Conservation (phyloP, 2,329 filamentous ascomycete species). For the Beauveria sp. region DNA sequence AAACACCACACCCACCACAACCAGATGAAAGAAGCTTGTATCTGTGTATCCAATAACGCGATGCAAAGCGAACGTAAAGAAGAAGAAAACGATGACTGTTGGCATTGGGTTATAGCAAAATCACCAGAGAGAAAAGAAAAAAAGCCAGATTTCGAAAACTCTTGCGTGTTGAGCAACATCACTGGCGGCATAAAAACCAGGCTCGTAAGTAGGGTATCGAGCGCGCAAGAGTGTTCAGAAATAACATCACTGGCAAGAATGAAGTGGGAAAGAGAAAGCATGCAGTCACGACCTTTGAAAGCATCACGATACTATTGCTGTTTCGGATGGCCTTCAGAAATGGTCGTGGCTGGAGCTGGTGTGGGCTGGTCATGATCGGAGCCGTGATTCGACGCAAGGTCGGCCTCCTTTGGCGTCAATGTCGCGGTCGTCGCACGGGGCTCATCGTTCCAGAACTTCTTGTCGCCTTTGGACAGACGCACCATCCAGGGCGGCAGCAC, state of each 20-base stretch:
- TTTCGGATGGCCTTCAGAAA: background rate
- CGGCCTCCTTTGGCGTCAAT: constrained; percentile 7
- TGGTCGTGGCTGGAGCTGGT: background rate
- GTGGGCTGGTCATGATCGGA: constrained; percentile 5
- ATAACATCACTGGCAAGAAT: constrained; percentile 11
- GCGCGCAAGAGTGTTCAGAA: constrained; percentile 10
- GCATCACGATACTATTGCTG: background rate
- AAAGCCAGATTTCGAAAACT: constrained; percentile 11
- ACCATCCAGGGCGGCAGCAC: constrained; percentile 67
- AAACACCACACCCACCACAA: too few relatives aligned
- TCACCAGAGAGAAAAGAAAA: background rate
- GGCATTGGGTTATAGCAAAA: too few relatives aligned
- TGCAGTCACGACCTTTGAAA: background rate
- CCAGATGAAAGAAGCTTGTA: background rate
- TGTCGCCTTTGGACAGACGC: constrained; percentile 58
- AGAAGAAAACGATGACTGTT: background rate
- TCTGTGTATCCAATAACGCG: background rate
- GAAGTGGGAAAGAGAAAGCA: background rate
- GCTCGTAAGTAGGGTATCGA: constrained; percentile 9
- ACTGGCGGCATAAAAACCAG: constrained; percentile 4
- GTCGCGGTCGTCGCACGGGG: background rate
- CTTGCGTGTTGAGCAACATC: constrained; percentile 10
- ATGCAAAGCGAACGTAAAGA: background rate
- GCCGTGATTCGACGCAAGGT: constrained; percentile 4
- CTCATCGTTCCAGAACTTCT: constrained; percentile 59